Conservation (phyloP, 2,329 filamentous ascomycete genomes). For the Exophiala spinifera region DNA sequence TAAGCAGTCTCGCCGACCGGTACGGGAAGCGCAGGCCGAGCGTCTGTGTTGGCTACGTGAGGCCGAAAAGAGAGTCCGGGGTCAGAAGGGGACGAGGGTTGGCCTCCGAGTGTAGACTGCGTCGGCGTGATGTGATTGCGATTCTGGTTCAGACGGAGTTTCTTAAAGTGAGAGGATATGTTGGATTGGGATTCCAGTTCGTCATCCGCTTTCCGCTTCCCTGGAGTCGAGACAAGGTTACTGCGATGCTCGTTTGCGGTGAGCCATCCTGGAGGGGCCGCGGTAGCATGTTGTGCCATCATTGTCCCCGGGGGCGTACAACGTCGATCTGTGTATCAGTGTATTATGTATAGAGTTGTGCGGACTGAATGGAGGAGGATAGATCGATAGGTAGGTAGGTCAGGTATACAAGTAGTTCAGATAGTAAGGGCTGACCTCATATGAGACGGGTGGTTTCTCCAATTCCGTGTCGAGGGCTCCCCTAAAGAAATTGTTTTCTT, state of each 20-base stretch:
- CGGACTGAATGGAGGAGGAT: background rate
- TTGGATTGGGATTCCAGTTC: constrained; percentile 24
- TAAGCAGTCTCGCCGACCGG: background rate
- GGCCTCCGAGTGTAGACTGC: background rate
- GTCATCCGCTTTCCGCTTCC: constrained; percentile 21
- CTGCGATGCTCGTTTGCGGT: constrained; percentile 15
- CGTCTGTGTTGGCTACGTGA: constrained; percentile 14
- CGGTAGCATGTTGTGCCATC: constrained; percentile 14
- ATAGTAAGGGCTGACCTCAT: too few relatives aligned
- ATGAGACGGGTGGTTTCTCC: background rate
- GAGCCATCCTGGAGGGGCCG: constrained; percentile 10
- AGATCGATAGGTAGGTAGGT: background rate
- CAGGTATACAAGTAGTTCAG: too few relatives aligned
- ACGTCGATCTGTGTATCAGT: too few relatives aligned
- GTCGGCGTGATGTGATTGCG: background rate
- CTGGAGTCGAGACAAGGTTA: constrained; percentile 9
- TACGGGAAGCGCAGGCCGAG: constrained; percentile 9
- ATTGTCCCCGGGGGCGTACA: background rate
- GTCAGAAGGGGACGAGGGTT: constrained; percentile 2
- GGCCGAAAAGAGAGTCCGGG: constrained; percentile 7
- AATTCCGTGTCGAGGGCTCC: constrained; percentile 1
- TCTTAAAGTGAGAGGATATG: constrained; percentile 26
- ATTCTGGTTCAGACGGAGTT: constrained; percentile 22
- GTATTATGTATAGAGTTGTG: background rate
- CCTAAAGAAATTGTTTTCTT: background rate